Evolutionary conservation across 257 asterid genomes (phyloP).

Genomic region (Paraleonurus japonicus): DNA sequence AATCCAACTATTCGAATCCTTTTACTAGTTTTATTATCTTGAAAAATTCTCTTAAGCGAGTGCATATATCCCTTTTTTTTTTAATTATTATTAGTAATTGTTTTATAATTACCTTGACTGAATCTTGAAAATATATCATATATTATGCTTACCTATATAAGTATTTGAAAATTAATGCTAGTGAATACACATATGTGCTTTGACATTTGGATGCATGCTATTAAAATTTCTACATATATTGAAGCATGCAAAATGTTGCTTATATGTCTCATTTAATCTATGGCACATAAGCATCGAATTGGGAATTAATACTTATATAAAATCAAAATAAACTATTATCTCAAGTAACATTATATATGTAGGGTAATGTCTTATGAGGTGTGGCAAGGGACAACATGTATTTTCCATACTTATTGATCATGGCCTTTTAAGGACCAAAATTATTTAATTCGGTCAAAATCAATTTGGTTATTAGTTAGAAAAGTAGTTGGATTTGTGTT

Average conservation of each 20-base stretch:
- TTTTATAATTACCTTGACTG: neutral
- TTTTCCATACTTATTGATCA: neutral
- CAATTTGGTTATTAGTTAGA: constrained; percentile 29
- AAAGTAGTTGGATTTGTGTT: constrained; percentile 18
- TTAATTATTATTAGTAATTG: too few species aligned
- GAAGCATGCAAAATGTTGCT: neutral
- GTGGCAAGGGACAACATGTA: constrained; percentile 26
- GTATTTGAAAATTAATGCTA: neutral
- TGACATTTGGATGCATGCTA: constrained; percentile 10
- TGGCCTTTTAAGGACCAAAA: constrained; percentile 16
- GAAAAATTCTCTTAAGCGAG: neutral
- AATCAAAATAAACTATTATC: neutral
- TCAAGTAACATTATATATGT: neutral
- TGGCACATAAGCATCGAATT: neutral
- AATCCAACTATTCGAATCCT: neutral
- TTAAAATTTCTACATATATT: neutral
- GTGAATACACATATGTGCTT: neutral
- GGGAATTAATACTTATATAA: neutral
- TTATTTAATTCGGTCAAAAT: constrained; percentile 28
- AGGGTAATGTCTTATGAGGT: constrained; percentile 29
- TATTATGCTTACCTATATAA: constrained; percentile 3
- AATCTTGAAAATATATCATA: neutral
- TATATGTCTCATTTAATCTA: neutral
- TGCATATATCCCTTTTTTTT: neutral
- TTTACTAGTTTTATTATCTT: neutral